These are phyloP conservation scores for Cyclostephanos invisitatus DNA, from an alignment of 108 stramenopile species.

Conservation along the genomic window DNA sequence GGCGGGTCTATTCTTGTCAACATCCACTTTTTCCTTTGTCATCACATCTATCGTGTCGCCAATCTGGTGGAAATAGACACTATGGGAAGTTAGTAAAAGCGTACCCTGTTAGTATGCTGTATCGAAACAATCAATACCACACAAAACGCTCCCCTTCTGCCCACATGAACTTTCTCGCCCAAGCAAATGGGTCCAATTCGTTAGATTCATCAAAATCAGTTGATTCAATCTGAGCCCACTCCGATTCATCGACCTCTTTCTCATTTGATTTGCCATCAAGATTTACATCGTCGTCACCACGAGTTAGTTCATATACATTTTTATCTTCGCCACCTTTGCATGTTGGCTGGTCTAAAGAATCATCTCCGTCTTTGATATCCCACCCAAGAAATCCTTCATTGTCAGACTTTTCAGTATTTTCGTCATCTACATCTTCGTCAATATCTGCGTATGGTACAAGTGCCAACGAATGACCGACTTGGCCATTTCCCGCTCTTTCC, in stretches of 20 bases:
- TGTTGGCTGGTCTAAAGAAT: background rate
- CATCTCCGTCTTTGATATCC: conserved; percentile 21
- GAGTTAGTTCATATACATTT: background rate
- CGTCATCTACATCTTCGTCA: conserved; percentile 59
- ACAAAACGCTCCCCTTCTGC: conserved; percentile 68
- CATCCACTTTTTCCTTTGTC: conserved; percentile 57
- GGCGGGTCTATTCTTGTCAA: conserved; percentile 18
- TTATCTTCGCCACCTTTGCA: conserved; percentile 5
- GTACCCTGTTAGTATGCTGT: conserved; percentile 59
- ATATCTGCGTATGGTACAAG: conserved; percentile 51
- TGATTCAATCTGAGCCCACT: conserved; percentile 53
- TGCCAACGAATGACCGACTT: conserved; percentile 63
- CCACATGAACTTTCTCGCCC: conserved; percentile 84
- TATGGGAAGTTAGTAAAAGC: conserved; percentile 75
- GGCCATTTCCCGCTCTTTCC: conserved; percentile 56
- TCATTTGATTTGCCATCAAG: conserved; percentile 27
- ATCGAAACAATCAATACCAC: conserved; percentile 68
- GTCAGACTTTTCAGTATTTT: conserved; percentile 39
- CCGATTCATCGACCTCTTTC: conserved; percentile 24
- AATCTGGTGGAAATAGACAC: conserved; percentile 78
- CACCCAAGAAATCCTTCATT: conserved; percentile 48
- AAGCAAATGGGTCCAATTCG: conserved; percentile 57
- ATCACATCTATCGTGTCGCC: conserved; percentile 66
- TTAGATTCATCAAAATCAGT: conserved; percentile 39
- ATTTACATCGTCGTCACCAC: background rate